A percentile compares a stretch with the other conserved stretches of the same genome.
These are phyloP conservation scores for Hamigera avellanea DNA, from an alignment of 495 filamentous ascomycete genomes.

Conservation along the genomic window DNA sequence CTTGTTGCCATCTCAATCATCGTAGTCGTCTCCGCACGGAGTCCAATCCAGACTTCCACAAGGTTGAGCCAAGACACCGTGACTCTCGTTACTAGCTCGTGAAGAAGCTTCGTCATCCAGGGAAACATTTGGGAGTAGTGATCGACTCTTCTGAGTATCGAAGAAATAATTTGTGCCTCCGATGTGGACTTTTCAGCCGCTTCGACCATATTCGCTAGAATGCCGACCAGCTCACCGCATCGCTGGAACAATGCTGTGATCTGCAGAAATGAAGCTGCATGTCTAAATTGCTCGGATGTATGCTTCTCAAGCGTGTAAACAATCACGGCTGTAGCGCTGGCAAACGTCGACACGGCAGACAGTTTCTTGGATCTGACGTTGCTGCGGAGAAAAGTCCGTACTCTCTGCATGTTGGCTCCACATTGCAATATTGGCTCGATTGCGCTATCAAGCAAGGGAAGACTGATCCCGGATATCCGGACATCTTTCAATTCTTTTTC, in stretches of 20 bases:
- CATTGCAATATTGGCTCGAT: conserved; percentile 51
- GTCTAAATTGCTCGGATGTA: conserved; percentile 13
- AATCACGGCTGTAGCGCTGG: conserved; percentile 21
- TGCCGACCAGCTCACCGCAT: conserved; percentile 48
- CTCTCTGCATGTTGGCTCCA: conserved; percentile 51
- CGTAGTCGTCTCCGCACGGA: conserved; percentile 43
- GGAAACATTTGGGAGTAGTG: conserved; percentile 49
- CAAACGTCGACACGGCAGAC: conserved; percentile 25
- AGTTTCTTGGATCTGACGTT: conserved; percentile 15
- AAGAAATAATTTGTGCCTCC: conserved; percentile 60
- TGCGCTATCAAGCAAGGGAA: conserved; percentile 42
- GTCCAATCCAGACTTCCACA: conserved; percentile 67
- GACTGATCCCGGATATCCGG: conserved; percentile 60
- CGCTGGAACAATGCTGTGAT: conserved; percentile 54
- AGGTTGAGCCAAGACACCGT: conserved; percentile 59
- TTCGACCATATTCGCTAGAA: conserved; percentile 47
- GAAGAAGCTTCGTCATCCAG: conserved; percentile 49
- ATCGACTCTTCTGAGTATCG: conserved; percentile 51
- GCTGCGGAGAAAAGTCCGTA: conserved; percentile 45
- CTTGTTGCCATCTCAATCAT: conserved; percentile 30
- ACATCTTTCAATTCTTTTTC: conserved; percentile 38
- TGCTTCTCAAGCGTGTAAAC: conserved; percentile 28
- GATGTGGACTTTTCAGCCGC: conserved; percentile 39
- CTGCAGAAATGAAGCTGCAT: conserved; percentile 41
- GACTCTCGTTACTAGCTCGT: conserved; percentile 53